phyloP scores from a whole-genome alignment of 768 basidiomycete genomes.

The Mycena maculata region DNA sequence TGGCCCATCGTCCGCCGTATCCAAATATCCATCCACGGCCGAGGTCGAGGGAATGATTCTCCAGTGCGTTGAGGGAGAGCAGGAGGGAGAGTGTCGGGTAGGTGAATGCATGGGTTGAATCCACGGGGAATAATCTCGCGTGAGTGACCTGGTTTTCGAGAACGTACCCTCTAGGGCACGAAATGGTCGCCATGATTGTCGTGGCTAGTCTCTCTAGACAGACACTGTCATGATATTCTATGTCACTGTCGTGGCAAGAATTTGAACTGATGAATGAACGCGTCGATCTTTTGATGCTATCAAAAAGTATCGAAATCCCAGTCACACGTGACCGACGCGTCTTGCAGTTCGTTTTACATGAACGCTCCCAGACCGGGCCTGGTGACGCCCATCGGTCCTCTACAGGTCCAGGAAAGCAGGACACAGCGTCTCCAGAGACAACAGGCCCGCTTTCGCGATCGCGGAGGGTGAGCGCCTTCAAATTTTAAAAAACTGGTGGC shows the following conservation, averaged over 20 bases:
- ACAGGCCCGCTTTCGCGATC: conserved; percentile 75
- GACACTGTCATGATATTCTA: too few relatives aligned
- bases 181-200: neutral
- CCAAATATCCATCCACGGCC: conserved; percentile 63
- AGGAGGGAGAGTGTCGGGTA: conserved; percentile 69
- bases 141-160: conserved; percentile 66
- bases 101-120: conserved; percentile 64
- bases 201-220: too few relatives aligned
- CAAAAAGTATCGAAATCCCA: neutral
- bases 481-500: neutral
- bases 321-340: conserved; percentile 9
- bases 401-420: conserved; percentile 68
- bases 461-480: conserved; percentile 65
- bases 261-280: too few relatives aligned
- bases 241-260: too few relatives aligned
- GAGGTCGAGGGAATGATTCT: conserved; percentile 58
- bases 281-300: too few relatives aligned
- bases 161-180: conserved; percentile 52
- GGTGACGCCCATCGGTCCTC: conserved; percentile 18
- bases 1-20: conserved; percentile 58
- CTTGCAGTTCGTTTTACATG: conserved; percentile 1
- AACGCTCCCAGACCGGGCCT: conserved; percentile 14
- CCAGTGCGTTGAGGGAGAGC: conserved; percentile 67
- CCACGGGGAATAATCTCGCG: conserved; percentile 59
- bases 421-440: conserved; percentile 70